These are phyloP conservation scores for Colletotrichum costaricense DNA, from an alignment of 2,329 filamentous ascomycete species.

Conservation along the genomic window DNA sequence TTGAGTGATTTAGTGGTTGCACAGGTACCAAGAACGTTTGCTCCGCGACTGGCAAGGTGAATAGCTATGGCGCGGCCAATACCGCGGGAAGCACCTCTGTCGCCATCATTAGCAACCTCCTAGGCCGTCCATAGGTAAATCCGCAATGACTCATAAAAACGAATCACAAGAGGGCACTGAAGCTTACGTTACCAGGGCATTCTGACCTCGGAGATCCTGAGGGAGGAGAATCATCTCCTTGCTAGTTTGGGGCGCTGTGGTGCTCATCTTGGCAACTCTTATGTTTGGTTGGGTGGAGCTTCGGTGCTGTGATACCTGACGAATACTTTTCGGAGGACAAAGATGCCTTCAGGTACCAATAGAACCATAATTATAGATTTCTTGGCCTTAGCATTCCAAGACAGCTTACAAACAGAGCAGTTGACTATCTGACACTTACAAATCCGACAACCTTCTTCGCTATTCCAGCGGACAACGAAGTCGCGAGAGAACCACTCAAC, in stretches of 20 bases:
- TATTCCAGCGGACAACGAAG: not conserved
- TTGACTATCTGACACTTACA: not conserved
- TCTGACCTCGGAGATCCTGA: not conserved
- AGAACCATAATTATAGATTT: not conserved
- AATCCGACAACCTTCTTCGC: not conserved
- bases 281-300: not conserved
- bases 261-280: not conserved
- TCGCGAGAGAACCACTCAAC: not conserved
- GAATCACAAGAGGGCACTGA: not conserved
- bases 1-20: not conserved
- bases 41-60: conserved; percentile 43
- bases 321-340: not conserved
- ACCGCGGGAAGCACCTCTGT: conserved; percentile 69
- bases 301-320: not conserved
- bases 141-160: not conserved
- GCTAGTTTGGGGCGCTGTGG: not conserved
- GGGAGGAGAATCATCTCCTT: not conserved
- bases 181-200: conserved; percentile 1
- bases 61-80: conserved; percentile 43
- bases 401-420: not conserved
- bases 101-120: conserved; percentile 41
- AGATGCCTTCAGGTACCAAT: not conserved
- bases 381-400: too few species aligned
- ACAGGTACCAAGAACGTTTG: conserved; percentile 47
- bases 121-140: too few species aligned